A percentile compares a stretch with the other conserved stretches of the same genome.
phyloP scores from a whole-genome alignment of 2,329 filamentous ascomycete genomes.

The Apiospora sp. region DNA sequence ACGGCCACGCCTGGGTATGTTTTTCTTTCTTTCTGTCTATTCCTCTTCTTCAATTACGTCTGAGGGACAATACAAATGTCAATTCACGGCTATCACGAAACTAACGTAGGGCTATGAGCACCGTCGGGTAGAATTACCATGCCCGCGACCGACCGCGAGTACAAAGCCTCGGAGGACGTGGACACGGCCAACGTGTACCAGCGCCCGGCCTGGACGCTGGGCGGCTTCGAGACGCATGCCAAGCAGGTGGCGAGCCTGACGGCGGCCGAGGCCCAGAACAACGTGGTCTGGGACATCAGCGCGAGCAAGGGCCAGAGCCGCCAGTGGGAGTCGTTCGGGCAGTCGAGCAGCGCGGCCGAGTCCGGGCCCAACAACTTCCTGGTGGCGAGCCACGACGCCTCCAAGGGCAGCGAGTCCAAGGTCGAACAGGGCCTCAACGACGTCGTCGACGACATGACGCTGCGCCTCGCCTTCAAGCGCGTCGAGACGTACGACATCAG shows the following conservation, averaged over 20 bases:
- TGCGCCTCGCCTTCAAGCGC: conserved; percentile 5
- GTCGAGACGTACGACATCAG: conserved; percentile 10
- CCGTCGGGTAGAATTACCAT: not conserved
- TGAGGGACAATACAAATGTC: not conserved
- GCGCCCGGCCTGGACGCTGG: conserved; percentile 6
- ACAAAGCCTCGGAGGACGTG: not conserved
- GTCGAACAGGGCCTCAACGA: not conserved
- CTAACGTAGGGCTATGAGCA: no score
- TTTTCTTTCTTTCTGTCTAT: not conserved
- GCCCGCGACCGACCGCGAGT: not conserved
- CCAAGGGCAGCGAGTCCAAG: not conserved
- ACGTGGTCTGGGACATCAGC: conserved; percentile 7
- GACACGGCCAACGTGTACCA: not conserved
- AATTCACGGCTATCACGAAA: no score
- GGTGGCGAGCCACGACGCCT: conserved; percentile 1
- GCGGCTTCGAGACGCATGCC: conserved; percentile 11
- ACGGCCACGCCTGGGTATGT: not conserved
- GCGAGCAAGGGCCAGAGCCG: conserved; percentile 11
- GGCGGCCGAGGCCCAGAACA: not conserved
- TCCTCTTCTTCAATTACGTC: not conserved
- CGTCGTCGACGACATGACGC: conserved; percentile 9
- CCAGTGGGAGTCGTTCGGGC: conserved; percentile 2
- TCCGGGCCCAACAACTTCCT: conserved; percentile 1
- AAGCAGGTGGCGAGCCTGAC: not conserved
- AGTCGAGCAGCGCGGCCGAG: conserved; percentile 11